Evolutionary conservation across 352 stramenopile genomes (phyloP).

Genomic region (Globisporangium megalacanthum): DNA sequence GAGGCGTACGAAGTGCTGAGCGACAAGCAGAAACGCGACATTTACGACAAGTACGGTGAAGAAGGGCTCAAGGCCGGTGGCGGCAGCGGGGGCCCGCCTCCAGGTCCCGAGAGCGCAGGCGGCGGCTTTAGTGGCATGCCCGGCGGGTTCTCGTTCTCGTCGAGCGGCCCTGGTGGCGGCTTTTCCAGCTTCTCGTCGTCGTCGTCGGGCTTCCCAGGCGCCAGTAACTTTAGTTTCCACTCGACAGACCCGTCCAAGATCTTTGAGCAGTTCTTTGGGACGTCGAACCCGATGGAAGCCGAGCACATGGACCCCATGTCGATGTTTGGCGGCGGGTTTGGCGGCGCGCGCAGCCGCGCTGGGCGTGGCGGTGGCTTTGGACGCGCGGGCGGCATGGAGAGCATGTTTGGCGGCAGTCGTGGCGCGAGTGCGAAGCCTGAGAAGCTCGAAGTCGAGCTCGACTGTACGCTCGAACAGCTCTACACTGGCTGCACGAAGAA

Average conservation of each 20-base stretch:
- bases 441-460: constrained; percentile 79
- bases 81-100: constrained; percentile 16
- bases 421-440: constrained; percentile 23
- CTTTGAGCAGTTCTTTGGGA: constrained; percentile 90
- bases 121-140: constrained; percentile 12
- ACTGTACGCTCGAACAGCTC: constrained; percentile 90
- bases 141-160: constrained; percentile 17
- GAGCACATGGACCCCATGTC: constrained; percentile 68
- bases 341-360: constrained; percentile 12
- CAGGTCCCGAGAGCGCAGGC: constrained; percentile 9
- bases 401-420: constrained; percentile 35
- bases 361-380: constrained; percentile 22
- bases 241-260: constrained; percentile 83
- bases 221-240: constrained; percentile 59
- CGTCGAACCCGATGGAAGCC: constrained; percentile 71
- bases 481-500: constrained; percentile 84
- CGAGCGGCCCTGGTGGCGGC: constrained; percentile 12
- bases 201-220: constrained; percentile 46
- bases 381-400: constrained; percentile 25
- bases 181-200: constrained; percentile 33
- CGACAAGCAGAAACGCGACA: constrained; percentile 90
- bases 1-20: constrained; percentile 92
- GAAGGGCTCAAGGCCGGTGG: constrained; percentile 73
- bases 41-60: constrained; percentile 92
- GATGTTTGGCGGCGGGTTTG: constrained; percentile 35